A percentile compares a stretch with the other conserved stretches of the same genome.
Conservation (phyloP, 2,329 filamentous ascomycete species). For the Lecanicillium sp. region DNA sequence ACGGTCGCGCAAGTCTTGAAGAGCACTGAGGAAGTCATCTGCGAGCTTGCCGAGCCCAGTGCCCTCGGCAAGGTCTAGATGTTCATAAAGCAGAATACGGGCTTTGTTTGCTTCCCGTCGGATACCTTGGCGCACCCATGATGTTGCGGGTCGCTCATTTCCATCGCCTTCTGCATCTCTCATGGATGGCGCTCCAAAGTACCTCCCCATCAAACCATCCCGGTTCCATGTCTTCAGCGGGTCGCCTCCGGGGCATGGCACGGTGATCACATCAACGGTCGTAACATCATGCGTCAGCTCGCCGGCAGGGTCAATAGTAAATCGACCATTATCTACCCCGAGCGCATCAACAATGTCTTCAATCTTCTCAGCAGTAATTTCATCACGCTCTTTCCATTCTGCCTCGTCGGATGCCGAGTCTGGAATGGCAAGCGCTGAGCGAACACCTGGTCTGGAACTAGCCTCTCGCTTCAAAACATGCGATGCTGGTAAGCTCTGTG, state of each 20-base stretch:
- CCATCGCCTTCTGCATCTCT: slow-evolving; percentile 23
- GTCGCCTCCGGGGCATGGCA: slow-evolving; percentile 46
- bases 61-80: slow-evolving; percentile 33
- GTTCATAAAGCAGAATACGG: slow-evolving; percentile 43
- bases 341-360: background rate
- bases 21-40: slow-evolving; percentile 36
- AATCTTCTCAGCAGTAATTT: background rate
- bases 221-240: slow-evolving; percentile 46
- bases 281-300: slow-evolving; percentile 41
- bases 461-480: background rate
- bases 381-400: slow-evolving; percentile 4
- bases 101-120: slow-evolving; percentile 38
- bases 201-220: slow-evolving; percentile 38
- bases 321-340: slow-evolving; percentile 11
- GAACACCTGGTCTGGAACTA: slow-evolving; percentile 1
- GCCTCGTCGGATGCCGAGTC: slow-evolving; percentile 8
- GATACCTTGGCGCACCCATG: slow-evolving; percentile 47
- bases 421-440: slow-evolving; percentile 2
- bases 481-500: slow-evolving; percentile 11
- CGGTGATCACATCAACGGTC: slow-evolving; percentile 43
- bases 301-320: slow-evolving; percentile 27
- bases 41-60: slow-evolving; percentile 37
- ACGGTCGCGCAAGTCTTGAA: slow-evolving; percentile 25
- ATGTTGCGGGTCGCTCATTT: slow-evolving; percentile 21
- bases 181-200: slow-evolving; percentile 35